Conservation (phyloP, 225 moss, liverwort and hornwort genomes). For the Pseudoscleropodium purum region DNA sequence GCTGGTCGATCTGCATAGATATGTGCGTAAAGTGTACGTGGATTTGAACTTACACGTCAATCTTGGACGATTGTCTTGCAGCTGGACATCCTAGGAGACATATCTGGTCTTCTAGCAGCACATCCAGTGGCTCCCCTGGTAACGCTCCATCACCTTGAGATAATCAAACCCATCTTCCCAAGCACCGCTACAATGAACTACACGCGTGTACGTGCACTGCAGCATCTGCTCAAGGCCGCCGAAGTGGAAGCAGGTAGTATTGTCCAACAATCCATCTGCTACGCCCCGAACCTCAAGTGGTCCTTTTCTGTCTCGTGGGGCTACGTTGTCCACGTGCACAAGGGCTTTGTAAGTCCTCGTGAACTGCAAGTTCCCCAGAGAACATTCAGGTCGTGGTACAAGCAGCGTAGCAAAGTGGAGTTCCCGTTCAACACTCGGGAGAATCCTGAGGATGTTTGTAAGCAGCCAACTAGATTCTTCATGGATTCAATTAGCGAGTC, state of each 20-base stretch:
- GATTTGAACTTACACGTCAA: neutral
- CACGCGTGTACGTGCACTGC: constrained; percentile 21
- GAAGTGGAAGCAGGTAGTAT: constrained; percentile 32
- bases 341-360: constrained; percentile 34
- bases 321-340: constrained; percentile 40
- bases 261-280: constrained; percentile 46
- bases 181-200: constrained; percentile 18
- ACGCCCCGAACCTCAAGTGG: constrained; percentile 17
- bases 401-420: constrained; percentile 33
- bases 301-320: constrained; percentile 42
- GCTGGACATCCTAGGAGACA: constrained; percentile 42
- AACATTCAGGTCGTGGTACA: constrained; percentile 42
- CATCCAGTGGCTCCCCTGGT: constrained; percentile 36
- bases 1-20: neutral
- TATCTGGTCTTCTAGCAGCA: constrained; percentile 39
- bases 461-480: constrained; percentile 37
- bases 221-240: constrained; percentile 26
- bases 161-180: constrained; percentile 37
- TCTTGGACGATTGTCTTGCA: neutral
- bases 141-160: constrained; percentile 40
- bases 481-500: constrained; percentile 18
- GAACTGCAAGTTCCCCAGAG: constrained; percentile 38
- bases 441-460: constrained; percentile 34
- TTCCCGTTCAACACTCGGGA: constrained; percentile 44
- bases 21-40: neutral